Base-by-base conservation (phyloP, 2,329 filamentous ascomycete genomes). In the Venturia pyrina region DNA sequence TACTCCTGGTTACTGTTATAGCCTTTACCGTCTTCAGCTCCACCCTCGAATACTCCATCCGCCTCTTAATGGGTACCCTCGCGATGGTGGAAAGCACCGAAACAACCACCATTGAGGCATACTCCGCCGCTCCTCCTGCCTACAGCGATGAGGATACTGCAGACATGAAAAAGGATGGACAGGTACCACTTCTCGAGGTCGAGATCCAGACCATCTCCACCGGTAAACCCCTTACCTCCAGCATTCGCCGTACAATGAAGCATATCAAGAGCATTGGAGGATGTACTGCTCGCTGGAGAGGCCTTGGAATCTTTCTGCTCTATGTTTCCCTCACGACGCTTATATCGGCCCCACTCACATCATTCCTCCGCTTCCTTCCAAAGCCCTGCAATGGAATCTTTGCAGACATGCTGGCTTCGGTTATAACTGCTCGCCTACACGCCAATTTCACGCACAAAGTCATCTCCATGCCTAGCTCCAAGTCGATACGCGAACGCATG, bases 391-490 rank as follows among this genome's bases (percentile, higher is more conserved):
- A 43, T 15, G 41, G 46, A 8, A 75, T 74, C 64, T 11, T 85
- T 5, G 75, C 79, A 65, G 73, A 82, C 64, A 65, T 41, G 63
- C 0, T 79, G 48, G 80, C 85, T 34, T 81, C 84, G 63, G 75
- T 93, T 28, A 75, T 83, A 24, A 79, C 90, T 41, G 84, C 88
- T 46, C 89, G 89, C 72, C 76, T 93, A 67, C 84, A 86, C 74
- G 84, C 93, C 70, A 83, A 86, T 64, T 96, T 92, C 91, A 90
- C 92, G 3, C 91, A 96, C 74, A 87, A 90, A 71, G 85, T 96
- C 74, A 92, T 97, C 73, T 87, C 90, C 1, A 81, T 85, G 64
- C 85, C 87, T 5, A 87, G 84, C 66, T 73, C 80, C 61, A 83
- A 84, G 74, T 79, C 78, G 60, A 73, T 76, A 70, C 91, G 88